Conservation (phyloP, 2,329 filamentous ascomycete genomes). For the Chaetomiaceae sp. region DNA sequence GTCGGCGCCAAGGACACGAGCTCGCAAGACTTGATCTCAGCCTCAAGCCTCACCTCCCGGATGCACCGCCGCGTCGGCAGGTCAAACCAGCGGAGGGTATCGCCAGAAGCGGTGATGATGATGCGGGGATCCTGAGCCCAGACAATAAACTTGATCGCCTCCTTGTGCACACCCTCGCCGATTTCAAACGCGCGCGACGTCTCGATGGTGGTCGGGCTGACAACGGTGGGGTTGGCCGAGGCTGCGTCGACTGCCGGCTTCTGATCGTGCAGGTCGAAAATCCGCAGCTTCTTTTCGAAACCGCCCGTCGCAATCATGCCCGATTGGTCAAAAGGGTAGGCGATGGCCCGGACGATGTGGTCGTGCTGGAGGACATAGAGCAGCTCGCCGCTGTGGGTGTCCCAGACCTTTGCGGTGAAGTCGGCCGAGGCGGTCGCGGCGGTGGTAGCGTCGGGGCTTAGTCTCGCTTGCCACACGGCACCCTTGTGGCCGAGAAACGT, state of each 20-base stretch:
- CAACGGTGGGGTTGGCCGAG: conserved; percentile 30
- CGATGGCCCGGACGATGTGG: conserved; percentile 91
- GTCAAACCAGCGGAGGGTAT: conserved; percentile 92
- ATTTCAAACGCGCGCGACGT: conserved; percentile 76
- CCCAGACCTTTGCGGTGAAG: conserved; percentile 96
- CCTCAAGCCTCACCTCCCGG: conserved; percentile 72
- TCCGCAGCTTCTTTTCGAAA: conserved; percentile 91
- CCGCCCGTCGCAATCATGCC: conserved; percentile 91
- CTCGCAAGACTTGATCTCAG: conserved; percentile 87
- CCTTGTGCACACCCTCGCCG: conserved; percentile 74
- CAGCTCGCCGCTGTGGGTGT: conserved; percentile 88
- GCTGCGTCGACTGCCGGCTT: conserved; percentile 35
- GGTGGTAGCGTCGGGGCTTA: conserved; percentile 80
- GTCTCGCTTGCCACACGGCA: conserved; percentile 90
- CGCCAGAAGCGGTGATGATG: conserved; percentile 86
- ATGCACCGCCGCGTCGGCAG: conserved; percentile 70
- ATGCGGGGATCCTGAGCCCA: conserved; percentile 88
- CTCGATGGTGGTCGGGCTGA: conserved; percentile 44
- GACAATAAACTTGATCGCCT: conserved; percentile 92
- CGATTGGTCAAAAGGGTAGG: conserved; percentile 75
- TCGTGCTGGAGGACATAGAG: conserved; percentile 83
- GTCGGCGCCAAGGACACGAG: conserved; percentile 64
- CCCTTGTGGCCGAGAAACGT: conserved; percentile 98
- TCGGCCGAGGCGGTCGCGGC: conserved; percentile 94
- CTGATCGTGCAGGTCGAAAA: conserved; percentile 76